Evolutionary conservation across 257 asterid genomes (phyloP).

Genomic region (Nicotiana attenuata): DNA sequence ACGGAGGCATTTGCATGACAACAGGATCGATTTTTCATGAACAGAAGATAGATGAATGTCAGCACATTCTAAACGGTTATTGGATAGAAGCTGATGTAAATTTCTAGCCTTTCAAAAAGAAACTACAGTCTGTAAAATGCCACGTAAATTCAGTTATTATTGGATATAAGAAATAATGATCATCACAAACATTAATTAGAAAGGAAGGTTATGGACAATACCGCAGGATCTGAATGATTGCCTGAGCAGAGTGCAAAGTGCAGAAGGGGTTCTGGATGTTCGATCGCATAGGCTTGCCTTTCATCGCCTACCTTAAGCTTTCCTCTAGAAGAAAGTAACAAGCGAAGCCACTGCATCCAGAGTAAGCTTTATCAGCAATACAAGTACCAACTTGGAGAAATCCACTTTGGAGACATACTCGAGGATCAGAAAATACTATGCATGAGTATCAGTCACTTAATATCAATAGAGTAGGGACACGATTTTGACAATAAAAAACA

Average conservation of each 20-base stretch:
- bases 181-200: neutral
- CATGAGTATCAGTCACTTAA: neutral
- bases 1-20: neutral
- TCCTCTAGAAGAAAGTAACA: conserved; percentile 60
- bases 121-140: neutral
- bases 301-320: conserved; percentile 71
- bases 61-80: neutral
- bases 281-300: conserved; percentile 60
- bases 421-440: neutral
- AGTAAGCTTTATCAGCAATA: neutral
- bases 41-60: neutral
- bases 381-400: neutral
- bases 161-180: neutral
- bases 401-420: neutral
- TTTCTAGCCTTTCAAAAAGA: neutral
- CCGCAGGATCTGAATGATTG: conserved; percentile 95
- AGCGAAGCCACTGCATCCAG: conserved; percentile 68
- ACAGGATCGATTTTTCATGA: neutral
- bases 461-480: neutral
- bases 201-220: conserved; percentile 20
- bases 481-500: neutral
- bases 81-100: neutral
- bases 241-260: conserved; percentile 87
- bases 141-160: neutral
- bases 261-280: conserved; percentile 72